Percentiles rank a stretch among this genome's conserved stretches.
These are phyloP conservation scores for Haberlea rhodopensis DNA, from an alignment of 257 asterid genomes.

Conservation along the genomic window DNA sequence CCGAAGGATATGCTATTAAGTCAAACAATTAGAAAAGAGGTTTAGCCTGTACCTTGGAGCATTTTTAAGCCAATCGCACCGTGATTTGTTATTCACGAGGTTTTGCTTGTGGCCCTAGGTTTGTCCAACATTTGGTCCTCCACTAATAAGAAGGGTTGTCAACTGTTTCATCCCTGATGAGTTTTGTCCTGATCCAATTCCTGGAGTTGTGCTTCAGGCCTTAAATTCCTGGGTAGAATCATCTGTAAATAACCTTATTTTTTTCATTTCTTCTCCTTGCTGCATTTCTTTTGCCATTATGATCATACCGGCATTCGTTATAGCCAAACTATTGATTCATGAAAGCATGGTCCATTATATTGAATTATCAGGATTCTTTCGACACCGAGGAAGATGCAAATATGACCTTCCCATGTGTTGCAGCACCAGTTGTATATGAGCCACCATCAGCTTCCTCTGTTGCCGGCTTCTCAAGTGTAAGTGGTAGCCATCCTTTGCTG, in stretches of 20 bases:
- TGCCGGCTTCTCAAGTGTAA: slow-evolving; percentile 43
- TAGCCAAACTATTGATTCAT: not conserved
- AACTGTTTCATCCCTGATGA: slow-evolving; percentile 65
- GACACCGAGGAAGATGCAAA: slow-evolving; percentile 47
- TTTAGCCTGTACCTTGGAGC: slow-evolving; percentile 23
- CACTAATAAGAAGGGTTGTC: slow-evolving; percentile 62
- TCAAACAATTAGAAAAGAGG: slow-evolving; percentile 72
- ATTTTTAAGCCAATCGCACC: slow-evolving; percentile 9
- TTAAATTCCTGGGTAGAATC: slow-evolving; percentile 59
- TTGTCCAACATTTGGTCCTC: slow-evolving; percentile 67
- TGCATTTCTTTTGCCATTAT: not conserved
- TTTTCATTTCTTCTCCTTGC: not conserved
- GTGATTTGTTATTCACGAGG: slow-evolving; percentile 10
- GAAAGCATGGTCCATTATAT: no score
- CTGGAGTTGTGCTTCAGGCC: slow-evolving; percentile 62
- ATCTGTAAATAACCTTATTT: slow-evolving; percentile 6
- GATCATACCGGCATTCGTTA: no score
- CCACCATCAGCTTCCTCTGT: slow-evolving; percentile 50
- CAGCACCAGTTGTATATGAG: slow-evolving; percentile 51
- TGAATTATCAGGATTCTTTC: slow-evolving; percentile 49
- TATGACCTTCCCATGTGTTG: slow-evolving; percentile 56
- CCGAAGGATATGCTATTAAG: slow-evolving; percentile 83
- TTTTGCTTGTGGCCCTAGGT: slow-evolving; percentile 40
- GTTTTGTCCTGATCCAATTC: slow-evolving; percentile 75
- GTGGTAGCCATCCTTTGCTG: slow-evolving; percentile 36